A percentile compares a stretch with the other conserved stretches of the same genome.
Evolutionary conservation across 2,329 filamentous ascomycete genomes (phyloP).

Genomic region (Ilyonectria destructans): DNA sequence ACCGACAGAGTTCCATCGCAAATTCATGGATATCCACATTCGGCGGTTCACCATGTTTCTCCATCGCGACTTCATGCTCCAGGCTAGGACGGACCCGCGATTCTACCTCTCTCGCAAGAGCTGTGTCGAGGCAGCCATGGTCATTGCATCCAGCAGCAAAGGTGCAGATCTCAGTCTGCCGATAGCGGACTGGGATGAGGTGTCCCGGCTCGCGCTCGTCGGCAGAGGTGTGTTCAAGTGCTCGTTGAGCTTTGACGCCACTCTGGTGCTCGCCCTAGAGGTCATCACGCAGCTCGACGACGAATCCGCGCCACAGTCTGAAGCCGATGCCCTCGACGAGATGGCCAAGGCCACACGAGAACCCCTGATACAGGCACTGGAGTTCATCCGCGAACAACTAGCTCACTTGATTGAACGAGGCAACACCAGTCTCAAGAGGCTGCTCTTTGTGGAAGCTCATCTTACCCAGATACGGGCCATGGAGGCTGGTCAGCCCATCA

Average conservation of each 20-base stretch:
- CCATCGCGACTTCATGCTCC: slow-evolving; percentile 49
- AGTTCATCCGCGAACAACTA: slow-evolving; percentile 40
- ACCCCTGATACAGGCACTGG: slow-evolving; percentile 42
- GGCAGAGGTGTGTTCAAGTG: slow-evolving; percentile 49
- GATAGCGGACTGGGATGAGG: slow-evolving; percentile 40
- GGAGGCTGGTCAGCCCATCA: slow-evolving; percentile 40
- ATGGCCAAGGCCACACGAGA: slow-evolving; percentile 43
- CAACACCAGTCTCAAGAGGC: slow-evolving; percentile 46
- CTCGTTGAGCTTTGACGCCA: slow-evolving; percentile 47
- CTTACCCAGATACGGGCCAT: slow-evolving; percentile 45
- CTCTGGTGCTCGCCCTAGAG: slow-evolving; percentile 44
- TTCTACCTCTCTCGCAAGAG: slow-evolving; percentile 49
- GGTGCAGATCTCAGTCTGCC: slow-evolving; percentile 35
- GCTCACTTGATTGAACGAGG: slow-evolving; percentile 39
- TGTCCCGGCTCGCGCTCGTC: slow-evolving; percentile 45
- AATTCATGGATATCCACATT: slow-evolving; percentile 46
- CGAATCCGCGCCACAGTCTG: slow-evolving; percentile 35
- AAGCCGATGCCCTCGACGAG: slow-evolving; percentile 45
- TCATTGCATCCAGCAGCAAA: slow-evolving; percentile 43
- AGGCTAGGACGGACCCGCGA: slow-evolving; percentile 40
- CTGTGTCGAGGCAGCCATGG: slow-evolving; percentile 46
- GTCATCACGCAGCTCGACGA: slow-evolving; percentile 47
- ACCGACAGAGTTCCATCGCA: slow-evolving; percentile 43
- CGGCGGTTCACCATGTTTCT: slow-evolving; percentile 49
- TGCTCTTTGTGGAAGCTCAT: slow-evolving; percentile 45